Percentiles rank a stretch among this genome's conserved stretches.
Conservation (phyloP, 2,329 filamentous ascomycete genomes). For the Chlorencoelia australis region DNA sequence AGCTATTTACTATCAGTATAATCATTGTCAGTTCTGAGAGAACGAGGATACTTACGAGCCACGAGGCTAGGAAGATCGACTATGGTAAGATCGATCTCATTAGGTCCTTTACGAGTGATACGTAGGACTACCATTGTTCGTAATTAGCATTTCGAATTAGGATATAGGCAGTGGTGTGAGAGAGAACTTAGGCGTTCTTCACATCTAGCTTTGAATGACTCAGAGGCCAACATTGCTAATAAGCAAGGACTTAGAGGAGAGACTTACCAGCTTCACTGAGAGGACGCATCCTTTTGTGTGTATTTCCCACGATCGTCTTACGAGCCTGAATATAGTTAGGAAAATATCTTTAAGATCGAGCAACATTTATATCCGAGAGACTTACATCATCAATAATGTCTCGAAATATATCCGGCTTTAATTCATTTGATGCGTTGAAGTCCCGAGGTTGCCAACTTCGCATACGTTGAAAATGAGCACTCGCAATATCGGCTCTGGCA, state of each 20-base stretch:
- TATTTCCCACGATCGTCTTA: no score
- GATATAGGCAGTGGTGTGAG: background rate
- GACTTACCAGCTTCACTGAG: background rate
- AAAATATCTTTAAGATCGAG: no score
- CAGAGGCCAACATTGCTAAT: background rate
- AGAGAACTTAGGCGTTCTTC: no score
- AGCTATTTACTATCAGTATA: background rate
- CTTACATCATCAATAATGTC: no score
- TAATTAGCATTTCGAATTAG: background rate
- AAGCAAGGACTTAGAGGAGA: background rate
- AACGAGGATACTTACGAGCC: constrained; percentile 6
- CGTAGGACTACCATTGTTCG: constrained; percentile 11
- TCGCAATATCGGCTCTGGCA: no score
- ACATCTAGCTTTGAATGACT: background rate
- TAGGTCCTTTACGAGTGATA: constrained; percentile 12
- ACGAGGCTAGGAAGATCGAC: constrained; percentile 24
- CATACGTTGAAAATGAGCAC: no score
- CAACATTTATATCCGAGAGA: no score
- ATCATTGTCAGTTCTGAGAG: background rate
- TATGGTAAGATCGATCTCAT: constrained; percentile 16
- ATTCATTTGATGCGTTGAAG: background rate
- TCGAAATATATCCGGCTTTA: background rate
- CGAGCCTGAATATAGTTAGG: no score
- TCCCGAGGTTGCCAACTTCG: constrained; percentile 1
- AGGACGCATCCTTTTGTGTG: no score